Conservation (phyloP, 1,284 basidiomycete genomes). For the Pterula multifida region DNA sequence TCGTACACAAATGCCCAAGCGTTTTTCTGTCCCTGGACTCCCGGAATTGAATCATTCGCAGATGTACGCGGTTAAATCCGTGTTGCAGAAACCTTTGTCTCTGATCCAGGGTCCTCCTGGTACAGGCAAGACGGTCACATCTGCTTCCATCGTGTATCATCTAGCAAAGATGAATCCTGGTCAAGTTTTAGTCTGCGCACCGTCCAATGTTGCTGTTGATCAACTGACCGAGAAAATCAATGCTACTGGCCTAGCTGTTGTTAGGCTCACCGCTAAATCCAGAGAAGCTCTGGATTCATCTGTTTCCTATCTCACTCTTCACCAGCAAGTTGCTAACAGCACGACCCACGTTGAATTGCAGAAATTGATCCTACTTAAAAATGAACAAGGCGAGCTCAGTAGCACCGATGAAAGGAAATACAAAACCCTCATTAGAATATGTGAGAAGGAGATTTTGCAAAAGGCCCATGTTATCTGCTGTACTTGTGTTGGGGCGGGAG, state of each 20-base stretch:
- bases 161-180: conserved; percentile 99
- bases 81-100: conserved; percentile 95
- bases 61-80: conserved; percentile 98
- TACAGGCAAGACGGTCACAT: conserved; percentile 98
- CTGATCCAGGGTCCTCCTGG: conserved; percentile 98
- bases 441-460: conserved; percentile 93
- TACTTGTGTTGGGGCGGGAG: conserved; percentile 96
- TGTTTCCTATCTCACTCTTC: conserved; percentile 87
- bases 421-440: conserved; percentile 88
- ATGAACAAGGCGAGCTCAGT: conserved; percentile 93
- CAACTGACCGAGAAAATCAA: conserved; percentile 99
- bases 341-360: conserved; percentile 91
- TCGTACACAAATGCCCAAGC: conserved; percentile 89
- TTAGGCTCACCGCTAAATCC: conserved; percentile 94
- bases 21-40: conserved; percentile 93
- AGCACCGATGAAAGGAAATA: conserved; percentile 96
- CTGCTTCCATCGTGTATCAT: conserved; percentile 98
- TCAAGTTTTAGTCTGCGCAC: conserved; percentile 97
- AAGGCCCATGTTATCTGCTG: conserved; percentile 98
- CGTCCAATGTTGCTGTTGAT: conserved; percentile 98
- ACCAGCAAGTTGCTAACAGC: conserved; percentile 95
- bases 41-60: conserved; percentile 99
- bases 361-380: conserved; percentile 96
- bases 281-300: conserved; percentile 94
- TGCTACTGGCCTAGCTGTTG: conserved; percentile 92